Evolutionary conservation across 108 stramenopile genomes (phyloP).

Genomic region (Craspedostauros australis): DNA sequence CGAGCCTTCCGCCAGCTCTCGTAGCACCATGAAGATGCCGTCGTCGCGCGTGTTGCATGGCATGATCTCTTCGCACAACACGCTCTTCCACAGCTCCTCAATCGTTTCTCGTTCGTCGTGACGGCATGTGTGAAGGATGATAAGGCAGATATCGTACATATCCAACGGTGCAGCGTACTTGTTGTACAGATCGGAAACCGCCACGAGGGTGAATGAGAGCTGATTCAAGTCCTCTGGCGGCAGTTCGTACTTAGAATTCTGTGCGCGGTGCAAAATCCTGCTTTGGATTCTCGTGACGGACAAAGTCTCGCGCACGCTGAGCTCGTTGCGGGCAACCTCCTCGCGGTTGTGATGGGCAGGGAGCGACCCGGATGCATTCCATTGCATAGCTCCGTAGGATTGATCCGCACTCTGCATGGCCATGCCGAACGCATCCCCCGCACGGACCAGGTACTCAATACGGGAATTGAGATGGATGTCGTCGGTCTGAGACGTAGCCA

Average conservation of each 20-base stretch:
- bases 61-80: constrained; percentile 68
- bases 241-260: constrained; percentile 30
- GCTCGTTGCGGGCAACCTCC: constrained; percentile 27
- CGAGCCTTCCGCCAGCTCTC: constrained; percentile 31
- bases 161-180: constrained; percentile 55
- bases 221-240: constrained; percentile 33
- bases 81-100: constrained; percentile 56
- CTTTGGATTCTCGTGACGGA: constrained; percentile 69
- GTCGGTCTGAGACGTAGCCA: constrained; percentile 28
- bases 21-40: constrained; percentile 31
- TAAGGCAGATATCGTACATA: constrained; percentile 71
- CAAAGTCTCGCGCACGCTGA: constrained; percentile 44
- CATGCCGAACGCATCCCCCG: constrained; percentile 44
- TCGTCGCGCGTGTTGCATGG: constrained; percentile 56
- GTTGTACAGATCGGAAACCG: constrained; percentile 70
- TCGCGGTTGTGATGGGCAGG: constrained; percentile 9
- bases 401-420: constrained; percentile 20
- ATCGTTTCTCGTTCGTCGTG: constrained; percentile 46
- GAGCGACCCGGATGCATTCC: too few species aligned
- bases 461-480: constrained; percentile 47
- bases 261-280: constrained; percentile 49
- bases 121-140: constrained; percentile 57
- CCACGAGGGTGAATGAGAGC: constrained; percentile 40
- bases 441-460: constrained; percentile 62
- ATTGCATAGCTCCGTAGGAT: not conserved